phyloP scores from a whole-genome alignment of 306 rosid species.

The Lagenaria siceraria region DNA sequence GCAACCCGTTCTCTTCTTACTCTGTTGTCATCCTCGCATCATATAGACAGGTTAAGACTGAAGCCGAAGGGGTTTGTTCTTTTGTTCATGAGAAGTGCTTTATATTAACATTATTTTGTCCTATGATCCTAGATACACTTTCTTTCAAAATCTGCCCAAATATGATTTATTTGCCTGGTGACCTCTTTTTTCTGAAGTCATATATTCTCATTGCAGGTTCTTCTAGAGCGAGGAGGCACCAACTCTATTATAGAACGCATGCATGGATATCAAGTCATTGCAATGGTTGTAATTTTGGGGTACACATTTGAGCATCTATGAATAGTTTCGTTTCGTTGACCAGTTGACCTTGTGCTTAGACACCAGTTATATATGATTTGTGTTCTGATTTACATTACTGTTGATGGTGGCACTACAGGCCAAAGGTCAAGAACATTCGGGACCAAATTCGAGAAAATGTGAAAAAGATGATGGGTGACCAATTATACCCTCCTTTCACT shows the following conservation, averaged over 20 bases:
- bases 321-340: background rate
- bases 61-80: background rate
- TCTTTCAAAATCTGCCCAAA: background rate
- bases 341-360: background rate
- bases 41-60: background rate
- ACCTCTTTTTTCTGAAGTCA: constrained; percentile 7
- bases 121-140: background rate
- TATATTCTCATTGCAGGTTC: constrained; percentile 27
- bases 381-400: background rate
- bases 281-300: constrained; percentile 85
- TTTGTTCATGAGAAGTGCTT: background rate
- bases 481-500: constrained; percentile 38
- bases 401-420: constrained; percentile 28
- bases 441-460: constrained; percentile 45
- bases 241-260: constrained; percentile 40
- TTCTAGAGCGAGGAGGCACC: constrained; percentile 45
- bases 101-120: background rate
- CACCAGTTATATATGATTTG: background rate
- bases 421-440: constrained; percentile 60
- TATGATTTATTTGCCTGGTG: background rate
- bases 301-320: constrained; percentile 17
- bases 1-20: background rate
- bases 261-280: constrained; percentile 76
- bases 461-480: constrained; percentile 56
- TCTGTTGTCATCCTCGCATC: background rate